A percentile compares a stretch with the other conserved stretches of the same genome.
These are phyloP conservation scores for Globisporangium megalacanthum DNA, from an alignment of 352 stramenopile genomes.

Conservation along the genomic window DNA sequence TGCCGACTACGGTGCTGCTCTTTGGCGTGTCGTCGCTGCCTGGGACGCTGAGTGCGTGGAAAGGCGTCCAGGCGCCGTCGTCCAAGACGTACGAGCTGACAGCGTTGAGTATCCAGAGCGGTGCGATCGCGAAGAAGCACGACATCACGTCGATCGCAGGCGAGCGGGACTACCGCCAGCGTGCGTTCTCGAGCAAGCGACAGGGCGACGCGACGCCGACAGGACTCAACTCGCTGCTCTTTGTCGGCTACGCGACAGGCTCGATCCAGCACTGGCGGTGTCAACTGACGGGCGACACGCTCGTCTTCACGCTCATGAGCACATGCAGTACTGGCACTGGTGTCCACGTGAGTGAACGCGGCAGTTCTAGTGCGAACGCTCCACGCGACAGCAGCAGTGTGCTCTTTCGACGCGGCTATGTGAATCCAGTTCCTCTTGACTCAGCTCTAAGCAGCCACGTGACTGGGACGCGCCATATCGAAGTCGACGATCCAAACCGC, in stretches of 20 bases:
- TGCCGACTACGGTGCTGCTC: constrained; percentile 59
- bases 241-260: constrained; percentile 52
- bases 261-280: constrained; percentile 78
- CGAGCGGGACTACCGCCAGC: constrained; percentile 76
- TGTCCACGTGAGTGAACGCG: too few species aligned
- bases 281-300: constrained; percentile 32
- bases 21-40: constrained; percentile 52
- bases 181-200: constrained; percentile 60
- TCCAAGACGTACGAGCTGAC: constrained; percentile 41
- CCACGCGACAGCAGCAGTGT: background rate
- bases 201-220: constrained; percentile 10
- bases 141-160: constrained; percentile 74
- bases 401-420: constrained; percentile 34
- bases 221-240: constrained; percentile 70
- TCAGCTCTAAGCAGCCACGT: background rate
- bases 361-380: background rate
- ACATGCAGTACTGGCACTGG: constrained; percentile 12
- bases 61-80: constrained; percentile 33
- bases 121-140: constrained; percentile 32
- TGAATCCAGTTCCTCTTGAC: background rate
- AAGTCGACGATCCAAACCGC: constrained; percentile 83
- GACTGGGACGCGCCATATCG: constrained; percentile 55
- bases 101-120: constrained; percentile 45
- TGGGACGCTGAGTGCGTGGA: constrained; percentile 56
- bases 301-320: constrained; percentile 78